Evolutionary conservation across 352 stramenopile species (phyloP).

Genomic region (Blastocystis sp.): DNA sequence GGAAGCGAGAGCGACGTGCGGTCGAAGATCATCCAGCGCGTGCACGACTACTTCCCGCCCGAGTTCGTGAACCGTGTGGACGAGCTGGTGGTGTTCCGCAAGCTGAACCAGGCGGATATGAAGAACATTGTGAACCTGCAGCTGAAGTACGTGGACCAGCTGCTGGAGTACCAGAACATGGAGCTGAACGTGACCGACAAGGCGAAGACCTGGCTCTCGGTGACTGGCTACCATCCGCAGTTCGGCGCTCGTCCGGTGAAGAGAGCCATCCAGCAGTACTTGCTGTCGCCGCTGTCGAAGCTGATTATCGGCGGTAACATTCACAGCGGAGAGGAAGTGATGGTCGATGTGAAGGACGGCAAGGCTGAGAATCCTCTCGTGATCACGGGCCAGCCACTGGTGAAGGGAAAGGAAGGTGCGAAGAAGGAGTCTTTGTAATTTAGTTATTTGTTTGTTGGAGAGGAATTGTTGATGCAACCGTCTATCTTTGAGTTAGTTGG

Average conservation of each 20-base stretch:
- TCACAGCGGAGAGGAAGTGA: conserved; percentile 30
- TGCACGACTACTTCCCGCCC: conserved; percentile 82
- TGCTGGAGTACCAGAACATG: conserved; percentile 78
- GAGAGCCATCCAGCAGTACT: conserved; percentile 82
- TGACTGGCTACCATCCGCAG: conserved; percentile 82
- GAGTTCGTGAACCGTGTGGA: conserved; percentile 97
- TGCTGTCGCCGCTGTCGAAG: conserved; percentile 80
- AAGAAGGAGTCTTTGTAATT: background rate
- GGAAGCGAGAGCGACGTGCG: conserved; percentile 66
- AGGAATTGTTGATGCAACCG: background rate
- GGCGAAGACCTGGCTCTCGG: conserved; percentile 79
- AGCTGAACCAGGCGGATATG: conserved; percentile 77
- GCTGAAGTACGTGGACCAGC: conserved; percentile 73
- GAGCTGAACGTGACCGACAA: conserved; percentile 74
- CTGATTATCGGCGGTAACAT: conserved; percentile 43
- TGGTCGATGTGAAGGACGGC: conserved; percentile 7
- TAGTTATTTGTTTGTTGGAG: background rate
- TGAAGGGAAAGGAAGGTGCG: conserved; percentile 47
- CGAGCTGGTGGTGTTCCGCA: conserved; percentile 91
- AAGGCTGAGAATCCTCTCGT: background rate
- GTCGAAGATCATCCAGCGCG: conserved; percentile 73
- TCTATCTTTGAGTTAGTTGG: background rate
- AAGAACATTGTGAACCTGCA: conserved; percentile 84
- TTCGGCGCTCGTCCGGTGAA: conserved; percentile 91
- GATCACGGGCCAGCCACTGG: background rate